Conservation (phyloP, 352 stramenopile genomes). For the Phytophthora aleatoria region DNA sequence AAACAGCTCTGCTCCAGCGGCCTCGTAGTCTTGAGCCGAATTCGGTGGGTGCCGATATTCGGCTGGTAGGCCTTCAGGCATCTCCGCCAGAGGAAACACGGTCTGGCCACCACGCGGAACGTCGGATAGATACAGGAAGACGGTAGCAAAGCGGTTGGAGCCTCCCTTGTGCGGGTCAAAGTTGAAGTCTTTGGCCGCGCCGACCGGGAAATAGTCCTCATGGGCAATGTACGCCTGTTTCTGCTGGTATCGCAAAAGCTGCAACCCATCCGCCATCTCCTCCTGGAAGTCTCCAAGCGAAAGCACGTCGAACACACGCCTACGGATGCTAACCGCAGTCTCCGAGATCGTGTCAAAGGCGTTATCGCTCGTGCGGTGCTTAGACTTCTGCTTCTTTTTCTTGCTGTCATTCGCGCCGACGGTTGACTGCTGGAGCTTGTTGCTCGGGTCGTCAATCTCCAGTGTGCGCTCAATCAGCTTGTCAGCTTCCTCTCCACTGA, state of each 20-base stretch:
- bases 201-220: constrained; percentile 91
- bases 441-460: constrained; percentile 79
- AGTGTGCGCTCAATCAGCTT: constrained; percentile 79
- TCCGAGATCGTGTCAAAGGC: constrained; percentile 87
- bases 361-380: constrained; percentile 86
- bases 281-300: constrained; percentile 91
- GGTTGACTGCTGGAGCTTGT: constrained; percentile 84
- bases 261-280: constrained; percentile 93
- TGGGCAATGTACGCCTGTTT: constrained; percentile 95
- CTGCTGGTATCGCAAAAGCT: constrained; percentile 95
- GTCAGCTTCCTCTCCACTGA: constrained; percentile 80
- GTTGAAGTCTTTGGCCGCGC: constrained; percentile 64
- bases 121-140: constrained; percentile 87
- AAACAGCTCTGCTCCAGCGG: constrained; percentile 59
- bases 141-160: constrained; percentile 84
- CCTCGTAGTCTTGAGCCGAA: constrained; percentile 44
- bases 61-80: constrained; percentile 66
- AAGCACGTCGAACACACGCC: constrained; percentile 91
- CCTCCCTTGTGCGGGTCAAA: constrained; percentile 77
- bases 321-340: constrained; percentile 74
- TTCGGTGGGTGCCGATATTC: constrained; percentile 61
- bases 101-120: constrained; percentile 82
- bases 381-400: constrained; percentile 71
- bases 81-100: constrained; percentile 77
- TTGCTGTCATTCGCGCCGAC: constrained; percentile 63